Conservation (phyloP, 345 rosid genomes). For the Moricandia moricandioides region DNA sequence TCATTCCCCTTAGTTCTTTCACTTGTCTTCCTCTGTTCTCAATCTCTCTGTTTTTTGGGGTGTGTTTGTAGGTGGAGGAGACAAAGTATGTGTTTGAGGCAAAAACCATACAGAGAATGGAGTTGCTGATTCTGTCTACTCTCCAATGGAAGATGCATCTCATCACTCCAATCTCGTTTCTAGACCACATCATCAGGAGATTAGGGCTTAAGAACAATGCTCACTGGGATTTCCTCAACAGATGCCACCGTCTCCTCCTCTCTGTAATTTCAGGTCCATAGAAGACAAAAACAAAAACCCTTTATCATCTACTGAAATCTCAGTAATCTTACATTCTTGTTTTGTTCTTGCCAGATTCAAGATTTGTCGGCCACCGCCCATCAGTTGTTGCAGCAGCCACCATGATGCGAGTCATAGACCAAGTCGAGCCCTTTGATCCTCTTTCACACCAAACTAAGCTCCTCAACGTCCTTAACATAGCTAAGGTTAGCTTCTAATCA, state of each 20-base stretch:
- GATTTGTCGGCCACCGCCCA: not conserved
- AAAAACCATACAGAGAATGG: not conserved
- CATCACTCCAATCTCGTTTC: not conserved
- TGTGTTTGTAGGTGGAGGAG: not conserved
- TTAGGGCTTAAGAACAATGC: not conserved
- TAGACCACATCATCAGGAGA: not conserved
- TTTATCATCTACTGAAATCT: not conserved
- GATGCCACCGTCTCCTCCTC: not conserved
- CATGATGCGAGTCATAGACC: not conserved
- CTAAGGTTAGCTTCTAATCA: not conserved
- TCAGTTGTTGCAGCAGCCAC: not conserved
- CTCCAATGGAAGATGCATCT: not conserved
- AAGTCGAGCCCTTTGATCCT: not conserved
- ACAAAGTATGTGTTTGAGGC: not conserved
- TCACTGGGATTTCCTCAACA: not conserved
- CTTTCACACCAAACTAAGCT: not conserved
- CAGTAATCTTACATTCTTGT: not conserved
- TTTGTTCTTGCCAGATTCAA: not conserved
- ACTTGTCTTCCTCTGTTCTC: not conserved
- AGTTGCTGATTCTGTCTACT: not conserved
- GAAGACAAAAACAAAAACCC: not conserved
- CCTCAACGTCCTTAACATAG: not conserved
- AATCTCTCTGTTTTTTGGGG: not conserved
- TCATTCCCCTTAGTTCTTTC: not conserved
- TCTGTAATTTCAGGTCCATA: not conserved